Evolutionary conservation across 805 yeast species (phyloP), one percentile per base, ranked within the genome.

Genomic region (Yarrowia sp.): DNA sequence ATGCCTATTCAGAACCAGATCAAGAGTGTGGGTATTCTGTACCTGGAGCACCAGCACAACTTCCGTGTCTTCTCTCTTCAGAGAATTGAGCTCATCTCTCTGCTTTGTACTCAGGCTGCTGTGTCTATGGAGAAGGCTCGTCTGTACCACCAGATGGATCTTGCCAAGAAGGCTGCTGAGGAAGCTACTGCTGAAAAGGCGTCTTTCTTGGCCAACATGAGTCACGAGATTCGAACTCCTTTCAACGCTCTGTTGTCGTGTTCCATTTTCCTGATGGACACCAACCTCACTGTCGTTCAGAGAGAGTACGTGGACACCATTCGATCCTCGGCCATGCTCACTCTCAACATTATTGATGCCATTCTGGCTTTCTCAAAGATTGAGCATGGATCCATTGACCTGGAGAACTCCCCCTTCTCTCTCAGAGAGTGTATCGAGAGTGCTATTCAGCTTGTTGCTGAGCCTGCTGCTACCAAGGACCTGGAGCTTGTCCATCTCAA

Each of bases 201-300:
- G 4, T 81, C 83, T 62, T 83, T 83, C 69, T 70, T 83, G 65
- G 81, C 80, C 8, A 83, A 83, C 67, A 83, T 83, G 86, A 82
- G 85, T 1, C 86, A 83, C 68, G 86, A 83, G 68, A 82, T 83
- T 57, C 73, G 86, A 58, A 83, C 86, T 1, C 86, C 86, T 0
- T 83, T 83, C 72, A 83, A 83, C 69, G 78, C 82, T 3, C 79
- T 83, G 67, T 74, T 83, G 65, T 69, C 72, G 22, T 69, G 72
- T 38, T 67, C 71, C 9, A 69, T 69, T 39, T 69, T 69, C 66
- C 62, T 69, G 35, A 72, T 83, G 62, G 85, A 82, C 66, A 83
- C 86, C 0, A 76, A 75, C 3, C 72, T 83, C 65, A 76, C 72
- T 13, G 74, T 73, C 38, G 72, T 80, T 8, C 86, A 83, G 67